Evolutionary conservation across 306 rosid genomes (phyloP).

Genomic region (Carpinus viminea): DNA sequence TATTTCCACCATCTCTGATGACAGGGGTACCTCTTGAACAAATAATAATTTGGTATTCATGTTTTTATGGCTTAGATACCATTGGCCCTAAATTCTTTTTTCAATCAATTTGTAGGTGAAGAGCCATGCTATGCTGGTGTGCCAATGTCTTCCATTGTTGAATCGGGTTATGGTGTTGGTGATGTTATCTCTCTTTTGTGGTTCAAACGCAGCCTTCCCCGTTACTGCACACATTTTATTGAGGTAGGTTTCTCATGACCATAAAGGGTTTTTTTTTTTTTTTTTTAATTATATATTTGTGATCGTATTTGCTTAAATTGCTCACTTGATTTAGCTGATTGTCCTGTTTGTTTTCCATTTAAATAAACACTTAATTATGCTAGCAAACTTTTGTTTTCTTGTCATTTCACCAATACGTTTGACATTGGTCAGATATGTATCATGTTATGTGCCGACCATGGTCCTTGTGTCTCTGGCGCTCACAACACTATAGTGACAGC

Average conservation of each 20-base stretch:
- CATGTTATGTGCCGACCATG: constrained; percentile 99
- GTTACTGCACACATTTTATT: constrained; percentile 91
- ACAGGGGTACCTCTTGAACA: constrained; percentile 66
- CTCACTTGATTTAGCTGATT: constrained; percentile 2
- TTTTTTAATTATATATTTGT: background rate
- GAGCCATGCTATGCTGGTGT: constrained; percentile 99
- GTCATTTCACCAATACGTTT: constrained; percentile 28
- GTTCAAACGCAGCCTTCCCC: constrained; percentile 99
- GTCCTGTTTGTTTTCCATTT: constrained; percentile 23
- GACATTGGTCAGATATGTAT: constrained; percentile 73
- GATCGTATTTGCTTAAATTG: constrained; percentile 15
- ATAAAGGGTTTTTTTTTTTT: constrained; percentile 12
- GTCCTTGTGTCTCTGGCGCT: constrained; percentile 99
- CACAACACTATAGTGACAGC: constrained; percentile 97
- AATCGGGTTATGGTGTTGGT: constrained; percentile 90
- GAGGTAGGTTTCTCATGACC: constrained; percentile 56
- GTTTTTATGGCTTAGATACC: constrained; percentile 10
- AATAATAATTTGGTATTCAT: constrained; percentile 11
- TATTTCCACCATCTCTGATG: constrained; percentile 97
- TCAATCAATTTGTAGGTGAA: constrained; percentile 68
- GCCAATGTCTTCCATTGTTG: constrained; percentile 96
- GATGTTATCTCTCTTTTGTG: constrained; percentile 96
- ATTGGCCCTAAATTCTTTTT: constrained; percentile 30
- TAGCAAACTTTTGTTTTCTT: constrained; percentile 12
- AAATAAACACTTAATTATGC: constrained; percentile 9